phyloP scores from a whole-genome alignment of 208 protist species.

The Hexamita inflata region DNA sequence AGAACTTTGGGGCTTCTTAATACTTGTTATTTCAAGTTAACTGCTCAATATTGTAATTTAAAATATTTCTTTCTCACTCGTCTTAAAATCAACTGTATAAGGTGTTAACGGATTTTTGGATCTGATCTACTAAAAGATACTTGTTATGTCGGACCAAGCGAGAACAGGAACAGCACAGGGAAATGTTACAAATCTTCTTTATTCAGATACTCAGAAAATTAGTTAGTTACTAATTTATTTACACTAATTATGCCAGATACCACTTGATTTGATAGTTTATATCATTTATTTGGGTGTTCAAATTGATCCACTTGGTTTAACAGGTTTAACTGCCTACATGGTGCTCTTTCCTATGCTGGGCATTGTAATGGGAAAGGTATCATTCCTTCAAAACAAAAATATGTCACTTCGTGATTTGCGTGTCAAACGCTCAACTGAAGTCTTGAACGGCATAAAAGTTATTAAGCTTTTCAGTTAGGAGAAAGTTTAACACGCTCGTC shows the following conservation, averaged over 20 bases:
- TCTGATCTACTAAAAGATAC: slow-evolving; percentile 6
- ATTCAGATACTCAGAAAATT: slow-evolving; percentile 35
- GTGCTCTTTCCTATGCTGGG: slow-evolving; percentile 45
- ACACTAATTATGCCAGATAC: slow-evolving; percentile 39
- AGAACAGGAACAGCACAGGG: slow-evolving; percentile 29
- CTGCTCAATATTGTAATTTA: too few relatives aligned
- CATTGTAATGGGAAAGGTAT: background rate
- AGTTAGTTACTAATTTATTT: slow-evolving; percentile 33
- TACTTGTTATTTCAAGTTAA: too few relatives aligned
- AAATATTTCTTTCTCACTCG: too few relatives aligned
- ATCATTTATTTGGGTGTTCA: slow-evolving; percentile 43
- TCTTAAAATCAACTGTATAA: too few relatives aligned
- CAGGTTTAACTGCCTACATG: slow-evolving; percentile 46
- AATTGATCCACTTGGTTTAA: slow-evolving; percentile 42
- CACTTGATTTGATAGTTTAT: slow-evolving; percentile 43
- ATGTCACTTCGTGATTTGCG: slow-evolving; percentile 42
- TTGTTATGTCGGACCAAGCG: background rate
- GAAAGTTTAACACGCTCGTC: slow-evolving; percentile 31
- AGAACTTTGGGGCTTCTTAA: too few relatives aligned
- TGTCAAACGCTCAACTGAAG: slow-evolving; percentile 47
- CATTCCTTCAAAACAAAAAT: slow-evolving; percentile 15
- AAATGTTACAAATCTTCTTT: slow-evolving; percentile 55
- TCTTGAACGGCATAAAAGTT: slow-evolving; percentile 51
- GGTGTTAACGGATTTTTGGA: background rate
- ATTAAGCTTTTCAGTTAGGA: slow-evolving; percentile 58